Evolutionary conservation across 768 basidiomycete species (phyloP).

Genomic region (Erythrobasidium yunnanense): DNA sequence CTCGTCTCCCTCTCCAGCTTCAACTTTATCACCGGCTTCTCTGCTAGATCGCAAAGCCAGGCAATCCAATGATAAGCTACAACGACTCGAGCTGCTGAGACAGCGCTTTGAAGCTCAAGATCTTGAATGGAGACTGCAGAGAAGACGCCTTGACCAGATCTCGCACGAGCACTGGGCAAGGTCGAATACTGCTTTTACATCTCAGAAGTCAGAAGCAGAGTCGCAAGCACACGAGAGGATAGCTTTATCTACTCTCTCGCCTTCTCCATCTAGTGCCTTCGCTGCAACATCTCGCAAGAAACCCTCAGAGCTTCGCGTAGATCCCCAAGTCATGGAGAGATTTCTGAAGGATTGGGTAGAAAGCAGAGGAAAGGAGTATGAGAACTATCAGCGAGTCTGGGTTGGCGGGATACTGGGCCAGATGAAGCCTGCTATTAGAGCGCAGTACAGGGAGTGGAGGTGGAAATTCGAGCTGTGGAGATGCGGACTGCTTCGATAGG

Average conservation of each 20-base stretch:
- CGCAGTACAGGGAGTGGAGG: constrained; percentile 23
- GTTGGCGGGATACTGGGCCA: not conserved
- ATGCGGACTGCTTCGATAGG: too few relatives aligned
- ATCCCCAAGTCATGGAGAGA: not conserved
- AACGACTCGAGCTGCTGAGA: constrained; percentile 5
- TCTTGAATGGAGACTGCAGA: constrained; percentile 33
- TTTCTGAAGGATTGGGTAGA: constrained; percentile 26
- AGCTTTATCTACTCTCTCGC: not conserved
- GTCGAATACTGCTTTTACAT: constrained; percentile 28
- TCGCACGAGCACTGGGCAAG: constrained; percentile 34
- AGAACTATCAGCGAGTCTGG: constrained; percentile 25
- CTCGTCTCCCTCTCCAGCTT: constrained; percentile 19
- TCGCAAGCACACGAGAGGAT: not conserved
- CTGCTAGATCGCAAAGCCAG: not conserved
- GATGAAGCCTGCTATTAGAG: constrained; percentile 29
- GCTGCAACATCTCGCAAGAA: not conserved
- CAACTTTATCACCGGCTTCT: not conserved
- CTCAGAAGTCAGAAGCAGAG: not conserved
- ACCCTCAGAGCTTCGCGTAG: too few relatives aligned
- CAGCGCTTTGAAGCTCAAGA: constrained; percentile 25
- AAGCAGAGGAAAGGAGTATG: constrained; percentile 28
- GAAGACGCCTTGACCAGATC: constrained; percentile 33
- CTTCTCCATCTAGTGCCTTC: not conserved
- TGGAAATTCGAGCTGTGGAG: constrained; percentile 34
- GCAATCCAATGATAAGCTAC: constrained; percentile 5